Evolutionary conservation across 257 asterid species (phyloP), one percentile per base, ranked within the genome.

Genomic region (Avicennia marina): DNA sequence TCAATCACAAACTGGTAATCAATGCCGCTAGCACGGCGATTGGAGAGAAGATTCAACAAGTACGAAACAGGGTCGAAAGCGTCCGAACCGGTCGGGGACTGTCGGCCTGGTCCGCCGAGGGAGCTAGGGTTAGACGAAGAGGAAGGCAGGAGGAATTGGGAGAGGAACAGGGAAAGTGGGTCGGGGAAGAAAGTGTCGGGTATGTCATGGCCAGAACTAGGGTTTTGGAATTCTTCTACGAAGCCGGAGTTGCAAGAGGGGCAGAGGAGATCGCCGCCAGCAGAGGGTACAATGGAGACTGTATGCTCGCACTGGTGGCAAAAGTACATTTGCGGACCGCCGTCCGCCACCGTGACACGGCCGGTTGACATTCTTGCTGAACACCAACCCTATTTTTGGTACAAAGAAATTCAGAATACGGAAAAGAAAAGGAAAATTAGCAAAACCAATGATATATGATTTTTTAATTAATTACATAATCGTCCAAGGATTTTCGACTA

Each of bases 261-360:
- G 72, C 95, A 87, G 40, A 77, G 66, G 54, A 81, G 70, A 36
- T 87, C 94, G 58, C 75, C 63, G 50, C 56, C 58, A 4, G 80
- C 59, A 25, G 84, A 81, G 29, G 82, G 84, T 53, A 33, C 41
- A 11, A 86, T 86, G 62, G 57, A 59, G 71, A 79, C 82, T 54
- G 86, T 86, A 53, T 42, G 76, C 11, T 74, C 65, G 75, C 95
- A 86, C 63, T 75, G 81, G 67, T 84, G 83, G 83, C 95, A 87
- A 74, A 87, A 87, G 71, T 79, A 87, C 62, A 79, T 69, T 62
- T 76, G 81, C 44, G 87, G 80, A 41, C 71, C 79, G 56, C 64
- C 76, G 71, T 58, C 84, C 56, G 77, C 81, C 72, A 68, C 76
- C 75, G 82, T 60, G 26, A 81, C 85, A 42, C 90, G 90, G 74